phyloP scores from a whole-genome alignment of 768 basidiomycete genomes.

The Mycena venus region DNA sequence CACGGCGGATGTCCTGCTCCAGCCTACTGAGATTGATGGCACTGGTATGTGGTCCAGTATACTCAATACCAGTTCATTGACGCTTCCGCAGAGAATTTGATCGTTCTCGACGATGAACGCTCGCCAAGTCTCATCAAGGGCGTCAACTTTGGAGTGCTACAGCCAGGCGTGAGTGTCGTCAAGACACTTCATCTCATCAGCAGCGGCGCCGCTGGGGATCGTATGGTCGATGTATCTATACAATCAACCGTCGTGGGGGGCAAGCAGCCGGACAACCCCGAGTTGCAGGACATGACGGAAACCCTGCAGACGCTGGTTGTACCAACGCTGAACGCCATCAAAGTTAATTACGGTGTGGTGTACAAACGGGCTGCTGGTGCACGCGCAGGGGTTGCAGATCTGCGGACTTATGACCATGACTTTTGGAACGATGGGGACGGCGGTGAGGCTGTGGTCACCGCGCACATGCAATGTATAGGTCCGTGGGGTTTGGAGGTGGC shows the following conservation, averaged over 20 bases:
- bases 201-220: constrained; percentile 74
- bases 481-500: constrained; percentile 71
- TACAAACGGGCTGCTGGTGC: constrained; percentile 63
- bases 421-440: constrained; percentile 65
- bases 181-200: constrained; percentile 77
- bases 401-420: constrained; percentile 65
- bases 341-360: constrained; percentile 62
- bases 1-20: constrained; percentile 80
- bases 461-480: constrained; percentile 65
- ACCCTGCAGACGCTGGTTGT: constrained; percentile 76
- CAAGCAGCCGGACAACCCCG: constrained; percentile 38
- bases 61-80: too few relatives aligned
- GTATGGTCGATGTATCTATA: constrained; percentile 86
- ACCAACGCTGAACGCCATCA: constrained; percentile 75
- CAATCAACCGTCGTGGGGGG: constrained; percentile 51
- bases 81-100: constrained; percentile 68
- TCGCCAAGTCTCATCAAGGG: constrained; percentile 84
- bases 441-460: constrained; percentile 70
- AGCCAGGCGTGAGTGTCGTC: constrained; percentile 66
- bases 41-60: constrained; percentile 64
- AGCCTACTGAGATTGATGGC: constrained; percentile 83
- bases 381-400: constrained; percentile 64
- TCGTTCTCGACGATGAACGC: constrained; percentile 71
- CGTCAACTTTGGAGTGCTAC: constrained; percentile 72
- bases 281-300: constrained; percentile 63